Base-by-base conservation (phyloP, 257 asterid species). In the Thymus quinquecostatus region DNA sequence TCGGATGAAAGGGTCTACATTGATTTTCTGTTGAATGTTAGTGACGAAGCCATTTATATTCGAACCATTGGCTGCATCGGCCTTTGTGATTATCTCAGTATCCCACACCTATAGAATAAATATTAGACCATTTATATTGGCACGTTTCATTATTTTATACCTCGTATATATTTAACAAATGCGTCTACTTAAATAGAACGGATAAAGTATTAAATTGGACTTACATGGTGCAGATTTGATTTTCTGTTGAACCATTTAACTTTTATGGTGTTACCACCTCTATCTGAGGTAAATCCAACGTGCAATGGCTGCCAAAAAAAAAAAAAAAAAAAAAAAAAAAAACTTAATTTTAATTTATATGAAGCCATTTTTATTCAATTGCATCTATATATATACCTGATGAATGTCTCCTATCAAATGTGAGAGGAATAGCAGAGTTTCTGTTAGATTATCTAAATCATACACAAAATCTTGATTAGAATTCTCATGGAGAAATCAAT, bases 351-450 rank as follows among this genome's bases (percentile, higher is more conserved):
- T 1, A 36, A 58, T 36, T 36, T 36, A 36, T 14, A 44, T 44
- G 38, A 34, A 34, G 38, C 38, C 38, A 34, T 34, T 2, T 34
- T 34, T 34, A 34, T 34, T 34, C 10, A 43, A 0, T 10, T 33
- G 14, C 21, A 60, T 60, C 1, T 28, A 50, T 50, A 33, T 33
- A 6, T 54, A 13, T 74, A 80, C 81, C 84, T 75, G 84, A 67
- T 80, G 81, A 68, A 80, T 71, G 62, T 80, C 83, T 65, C 80
- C 83, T 3, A 79, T 32, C 48, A 70, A 70, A 71, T 79, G 84
- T 14, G 84, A 80, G 60, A 72, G 62, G 71, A 76, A 76, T 10
- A 76, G 41, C 72, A 80, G 69, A 1, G 84, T 70, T 32, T 80
- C 76, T 40, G 81, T 80, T 6, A 80, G 66, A 76, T 80, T 76